Conservation (phyloP, 1,139 yeast genomes). For the Martiniozyma asiatica region DNA sequence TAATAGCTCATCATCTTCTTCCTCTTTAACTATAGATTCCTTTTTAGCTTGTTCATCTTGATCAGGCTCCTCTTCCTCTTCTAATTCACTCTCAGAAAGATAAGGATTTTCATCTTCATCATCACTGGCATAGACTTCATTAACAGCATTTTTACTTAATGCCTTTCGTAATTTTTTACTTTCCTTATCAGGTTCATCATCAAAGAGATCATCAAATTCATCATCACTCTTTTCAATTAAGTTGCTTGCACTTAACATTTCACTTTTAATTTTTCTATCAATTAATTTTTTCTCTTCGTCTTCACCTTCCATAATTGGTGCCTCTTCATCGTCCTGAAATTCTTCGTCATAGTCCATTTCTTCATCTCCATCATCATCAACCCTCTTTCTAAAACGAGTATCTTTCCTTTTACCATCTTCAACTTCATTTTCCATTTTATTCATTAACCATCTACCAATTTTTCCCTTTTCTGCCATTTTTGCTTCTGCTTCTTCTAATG, state of each 20-base stretch:
- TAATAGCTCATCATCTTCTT: constrained; percentile 3
- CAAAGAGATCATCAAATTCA: constrained; percentile 51
- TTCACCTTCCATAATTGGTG: constrained; percentile 94
- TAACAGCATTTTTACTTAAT: constrained; percentile 74
- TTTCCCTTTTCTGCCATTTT: constrained; percentile 69
- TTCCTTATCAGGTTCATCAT: constrained; percentile 74
- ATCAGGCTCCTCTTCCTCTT: constrained; percentile 41
- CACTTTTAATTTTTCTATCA: constrained; percentile 78
- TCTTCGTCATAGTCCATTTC: constrained; percentile 94
- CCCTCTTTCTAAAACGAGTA: constrained; percentile 36
- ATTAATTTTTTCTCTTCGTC: constrained; percentile 82
- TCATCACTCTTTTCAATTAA: constrained; percentile 45
- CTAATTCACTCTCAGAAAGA: constrained; percentile 60
- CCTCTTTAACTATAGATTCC: constrained; percentile 21
- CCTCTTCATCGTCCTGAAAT: constrained; percentile 97
- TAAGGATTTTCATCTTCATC: constrained; percentile 72
- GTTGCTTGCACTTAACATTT: constrained; percentile 77
- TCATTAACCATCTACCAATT: constrained; percentile 95
- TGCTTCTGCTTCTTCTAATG: constrained; percentile 93
- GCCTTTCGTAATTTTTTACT: constrained; percentile 81
- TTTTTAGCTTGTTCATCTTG: constrained; percentile 26
- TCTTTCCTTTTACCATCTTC: constrained; percentile 36
- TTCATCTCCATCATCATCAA: constrained; percentile 51
- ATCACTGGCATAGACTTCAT: constrained; percentile 82
- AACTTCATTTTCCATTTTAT: constrained; percentile 54